Base-by-base conservation (phyloP, 257 asterid genomes). In the Rubia yunnanensis region DNA sequence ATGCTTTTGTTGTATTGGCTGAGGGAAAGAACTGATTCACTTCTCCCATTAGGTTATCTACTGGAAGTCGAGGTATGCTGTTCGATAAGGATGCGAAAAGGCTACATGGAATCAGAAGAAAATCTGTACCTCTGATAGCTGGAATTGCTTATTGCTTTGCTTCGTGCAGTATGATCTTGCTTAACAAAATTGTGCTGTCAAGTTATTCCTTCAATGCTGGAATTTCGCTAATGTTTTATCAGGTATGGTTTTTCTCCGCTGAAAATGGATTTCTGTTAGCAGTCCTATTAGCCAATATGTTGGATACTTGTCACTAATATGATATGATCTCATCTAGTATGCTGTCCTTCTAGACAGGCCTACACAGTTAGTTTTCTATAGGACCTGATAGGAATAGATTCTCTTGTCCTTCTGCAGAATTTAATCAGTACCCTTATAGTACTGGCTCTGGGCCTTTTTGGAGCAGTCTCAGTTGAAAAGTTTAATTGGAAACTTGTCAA, bases 121-220 rank as follows among this genome's bases (percentile, higher is more conserved):
- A 77, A 63, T 72, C 75, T 52, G 79, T 77, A 48, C 78, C 83
- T 64, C 27, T 78, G 15, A 17, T 78, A 41, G 73, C 86, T 53
- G 86, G 86, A 60, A 55, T 73, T 60, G 83, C 86, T 67, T 81
- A 81, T 39, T 81, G 86, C 72, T 44, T 81, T 70, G 73, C 86
- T 67, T 81, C 86, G 57, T 81, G 83, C 72, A 68, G 79, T 73
- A 81, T 81, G 86, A 81, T 81, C 62, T 65, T 81, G 73, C 73
- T 81, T 63, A 81, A 81, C 79, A 78, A 81, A 71, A 55, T 78
- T 75, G 81, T 81, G 52, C 76, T 81, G 5, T 78, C 86, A 65
- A 68, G 78, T 72, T 81, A 75, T 68, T 73, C 72, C 0, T 81
- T 81, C 77, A 75, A 71, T 70, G 86, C 81, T 64, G 86, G 83